phyloP scores from a whole-genome alignment of 805 yeast genomes.

The Candida golubevii region DNA sequence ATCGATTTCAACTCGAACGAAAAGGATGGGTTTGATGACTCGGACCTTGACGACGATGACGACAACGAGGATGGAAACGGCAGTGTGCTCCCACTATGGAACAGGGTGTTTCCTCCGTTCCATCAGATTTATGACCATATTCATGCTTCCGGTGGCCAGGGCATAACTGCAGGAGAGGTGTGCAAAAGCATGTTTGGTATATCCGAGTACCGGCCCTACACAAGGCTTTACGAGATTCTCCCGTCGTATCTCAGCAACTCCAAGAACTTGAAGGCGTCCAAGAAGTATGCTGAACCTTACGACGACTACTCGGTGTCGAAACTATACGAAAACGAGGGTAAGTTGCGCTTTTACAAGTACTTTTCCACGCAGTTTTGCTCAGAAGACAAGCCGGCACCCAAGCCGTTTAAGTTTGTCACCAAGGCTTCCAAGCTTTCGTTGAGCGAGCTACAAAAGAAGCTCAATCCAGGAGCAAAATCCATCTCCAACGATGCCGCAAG shows the following conservation, averaged over 20 bases:
- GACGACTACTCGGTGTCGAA: conserved; percentile 43
- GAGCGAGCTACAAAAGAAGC: conserved; percentile 5
- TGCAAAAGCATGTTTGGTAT: conserved; percentile 49
- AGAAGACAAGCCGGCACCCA: conserved; percentile 11
- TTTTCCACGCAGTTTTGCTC: conserved; percentile 20
- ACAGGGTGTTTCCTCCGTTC: conserved; percentile 58
- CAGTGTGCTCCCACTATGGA: conserved; percentile 33
- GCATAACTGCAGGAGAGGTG: conserved; percentile 58
- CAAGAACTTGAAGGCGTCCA: conserved; percentile 22
- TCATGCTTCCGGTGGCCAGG: conserved; percentile 37
- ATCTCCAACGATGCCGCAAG: background rate
- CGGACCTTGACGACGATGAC: conserved; percentile 22
- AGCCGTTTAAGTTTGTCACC: conserved; percentile 6
- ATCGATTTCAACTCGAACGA: conserved; percentile 20
- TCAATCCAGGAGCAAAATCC: conserved; percentile 8
- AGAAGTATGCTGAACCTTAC: conserved; percentile 25
- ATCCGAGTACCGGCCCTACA: conserved; percentile 47
- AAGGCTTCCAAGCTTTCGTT: conserved; percentile 11
- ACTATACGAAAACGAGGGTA: conserved; percentile 69
- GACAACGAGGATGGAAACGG: background rate
- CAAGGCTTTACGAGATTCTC: conserved; percentile 48
- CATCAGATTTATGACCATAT: conserved; percentile 58
- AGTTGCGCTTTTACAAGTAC: conserved; percentile 67
- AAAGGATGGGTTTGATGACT: conserved; percentile 4
- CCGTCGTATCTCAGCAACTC: conserved; percentile 36